Evolutionary conservation across 2,329 filamentous ascomycete species (phyloP), one percentile per base, ranked within the genome.

Genomic region (Stagonosporopsis cucurbitacearum): DNA sequence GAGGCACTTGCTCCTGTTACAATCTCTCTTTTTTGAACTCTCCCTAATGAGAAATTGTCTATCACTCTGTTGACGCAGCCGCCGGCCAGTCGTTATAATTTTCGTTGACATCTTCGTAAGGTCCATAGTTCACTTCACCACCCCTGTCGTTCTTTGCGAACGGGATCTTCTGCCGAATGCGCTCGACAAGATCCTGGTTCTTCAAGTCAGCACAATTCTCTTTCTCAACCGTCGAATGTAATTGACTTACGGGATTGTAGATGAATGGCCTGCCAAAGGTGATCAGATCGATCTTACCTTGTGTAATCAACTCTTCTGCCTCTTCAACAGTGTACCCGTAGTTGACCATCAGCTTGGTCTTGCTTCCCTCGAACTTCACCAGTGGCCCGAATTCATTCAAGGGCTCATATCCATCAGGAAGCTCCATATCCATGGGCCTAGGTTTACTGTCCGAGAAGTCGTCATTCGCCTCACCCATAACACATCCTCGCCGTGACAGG

Each of bases 301-400:
- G 39, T 26, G 35, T 30, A 2, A 66, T 33, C 11, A 67, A 41
- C 11, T 37, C n/a, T 8, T 65, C 46, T 5, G 68, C 67, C 40
- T 69, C 66, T 35, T 60, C 62, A 6, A 67, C 57, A 1, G 52
- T 62, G 23, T 67, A 70, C 17, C 63, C 65, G 22, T 66, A 57
- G 26, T 69, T 70, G 1, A 62, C 65, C 64, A 70, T 68, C 13
- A 70, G 54, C 47, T 46, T 49, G 2, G 67, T 65, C 39, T 53
- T 48, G 46, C 69, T 71, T 1, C 63, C 66, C 2, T 59, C 53
- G 52, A 63, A 71, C 53, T 71, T 71, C 47, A 70, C 48, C 50
- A 70, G 17, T 4, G 42, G 26, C 20, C 65, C 68, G 40, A 70
- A 70, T 6, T 69, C 56, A 6, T 57, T 6, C 11, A 69, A 36